Evolutionary conservation across 768 basidiomycete species (phyloP).

Genomic region (Auriscalpium vulgare): DNA sequence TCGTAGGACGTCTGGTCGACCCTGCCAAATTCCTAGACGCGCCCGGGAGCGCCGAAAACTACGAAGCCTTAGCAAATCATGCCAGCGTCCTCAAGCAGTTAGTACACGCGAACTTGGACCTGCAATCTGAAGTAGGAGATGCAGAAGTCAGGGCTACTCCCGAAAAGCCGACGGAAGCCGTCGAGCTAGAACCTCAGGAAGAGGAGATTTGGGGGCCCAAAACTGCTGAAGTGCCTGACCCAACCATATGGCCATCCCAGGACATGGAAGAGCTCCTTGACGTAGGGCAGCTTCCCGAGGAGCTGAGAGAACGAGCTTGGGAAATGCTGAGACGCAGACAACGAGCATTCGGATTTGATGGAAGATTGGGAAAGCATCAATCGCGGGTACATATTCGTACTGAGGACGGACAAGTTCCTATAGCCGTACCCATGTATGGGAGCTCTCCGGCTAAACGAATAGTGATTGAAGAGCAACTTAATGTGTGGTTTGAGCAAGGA

Average conservation of each 20-base stretch:
- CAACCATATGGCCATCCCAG: constrained; percentile 6
- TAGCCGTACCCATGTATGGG: constrained; percentile 5
- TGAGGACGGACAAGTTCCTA: neutral
- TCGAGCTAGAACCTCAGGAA: neutral
- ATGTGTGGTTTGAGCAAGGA: constrained; percentile 18
- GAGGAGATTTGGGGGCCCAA: constrained; percentile 26
- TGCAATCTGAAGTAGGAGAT: neutral
- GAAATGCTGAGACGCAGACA: neutral
- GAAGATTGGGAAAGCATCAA: constrained; percentile 14
- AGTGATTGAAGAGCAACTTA: constrained; percentile 9
- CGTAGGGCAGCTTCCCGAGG: neutral
- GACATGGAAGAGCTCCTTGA: neutral
- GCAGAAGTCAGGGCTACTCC: neutral
- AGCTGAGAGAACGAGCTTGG: constrained; percentile 1
- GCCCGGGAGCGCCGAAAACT: neutral
- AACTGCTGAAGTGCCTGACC: constrained; percentile 16
- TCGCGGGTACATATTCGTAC: neutral
- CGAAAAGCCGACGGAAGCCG: neutral
- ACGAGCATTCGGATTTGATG: constrained; percentile 20
- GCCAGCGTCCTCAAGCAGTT: neutral
- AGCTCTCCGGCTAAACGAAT: constrained; percentile 3
- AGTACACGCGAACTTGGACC: neutral
- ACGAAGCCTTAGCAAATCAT: neutral
- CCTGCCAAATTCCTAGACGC: neutral
- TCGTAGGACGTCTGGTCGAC: neutral